phyloP scores from a whole-genome alignment of 2,329 filamentous ascomycete species.

The Scytalidium lignicola region DNA sequence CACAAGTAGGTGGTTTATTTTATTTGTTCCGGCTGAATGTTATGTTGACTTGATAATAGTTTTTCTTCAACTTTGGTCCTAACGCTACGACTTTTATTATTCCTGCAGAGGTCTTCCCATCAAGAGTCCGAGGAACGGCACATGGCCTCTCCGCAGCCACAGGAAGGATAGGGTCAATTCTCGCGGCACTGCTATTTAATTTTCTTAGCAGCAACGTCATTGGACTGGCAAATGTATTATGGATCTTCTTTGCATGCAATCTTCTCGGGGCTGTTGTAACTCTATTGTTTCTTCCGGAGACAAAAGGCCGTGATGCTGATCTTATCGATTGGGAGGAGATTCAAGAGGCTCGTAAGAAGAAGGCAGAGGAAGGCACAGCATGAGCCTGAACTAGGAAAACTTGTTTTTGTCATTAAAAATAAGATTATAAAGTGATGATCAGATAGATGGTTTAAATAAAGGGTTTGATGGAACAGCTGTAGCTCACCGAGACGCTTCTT shows the following conservation, averaged over 20 bases:
- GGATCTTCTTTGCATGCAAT: conserved; percentile 24
- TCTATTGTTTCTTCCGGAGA: conserved; percentile 22
- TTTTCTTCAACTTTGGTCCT: conserved; percentile 57
- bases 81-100: conserved; percentile 29
- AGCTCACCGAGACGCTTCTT: too few relatives aligned
- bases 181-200: conserved; percentile 42
- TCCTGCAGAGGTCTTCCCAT: conserved; percentile 28
- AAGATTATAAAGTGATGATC: too few relatives aligned
- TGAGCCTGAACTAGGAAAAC: not conserved
- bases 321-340: conserved; percentile 18
- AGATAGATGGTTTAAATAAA: too few relatives aligned
- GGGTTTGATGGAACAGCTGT: too few relatives aligned
- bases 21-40: too few relatives aligned
- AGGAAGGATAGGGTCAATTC: conserved; percentile 26
- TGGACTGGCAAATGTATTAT: conserved; percentile 12
- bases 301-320: conserved; percentile 19
- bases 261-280: conserved; percentile 18
- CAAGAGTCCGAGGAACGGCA: conserved; percentile 24
- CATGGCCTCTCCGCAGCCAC: conserved; percentile 27
- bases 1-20: not conserved
- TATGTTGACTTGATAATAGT: conserved; percentile 36
- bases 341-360: conserved; percentile 2
- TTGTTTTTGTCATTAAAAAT: too few relatives aligned
- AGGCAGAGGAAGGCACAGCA: not conserved
- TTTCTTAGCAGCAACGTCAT: conserved; percentile 42